Evolutionary conservation across 176 grass and related monocot species (phyloP), one percentile per base, ranked within the genome.

Genomic region (Triticum turgidum): DNA sequence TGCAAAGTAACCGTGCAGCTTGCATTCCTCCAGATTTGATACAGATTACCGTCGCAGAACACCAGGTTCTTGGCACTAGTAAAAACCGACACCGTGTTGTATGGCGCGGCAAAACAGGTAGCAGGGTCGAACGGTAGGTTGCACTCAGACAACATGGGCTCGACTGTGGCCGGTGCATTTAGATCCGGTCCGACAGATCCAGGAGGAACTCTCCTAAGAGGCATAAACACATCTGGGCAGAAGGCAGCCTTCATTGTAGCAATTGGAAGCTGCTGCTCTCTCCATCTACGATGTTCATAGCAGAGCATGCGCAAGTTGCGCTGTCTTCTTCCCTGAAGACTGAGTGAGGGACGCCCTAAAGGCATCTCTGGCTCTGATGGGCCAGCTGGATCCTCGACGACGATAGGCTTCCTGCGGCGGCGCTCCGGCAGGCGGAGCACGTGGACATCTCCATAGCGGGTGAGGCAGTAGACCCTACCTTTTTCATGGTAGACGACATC

Each of bases 401-500:
- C 34, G 29, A 24, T 51, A 9, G 89, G 85, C 7, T 90, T 90
- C 59, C 89, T 80, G 45, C 85, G 80, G 47, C 76, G 80, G 76
- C 80, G 89, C 85, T 87, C 89, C 7, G 89, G 89, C 11, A 90
- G 89, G 15, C 85, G 80, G 75, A 90, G 80, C 85, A 90, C 45
- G 49, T 84, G 85, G 45, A 90, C 89, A 85, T 90, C 89, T 13
- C 89, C 89, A 12, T 85, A 87, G 75, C 86, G 86, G 12, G 89
- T 87, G 85, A 90, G 89, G 89, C 89, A 90, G 75, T 87, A 90
- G 33, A 90, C 89, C 67, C 87, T 90, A 90, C 89, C 85, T 84
- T 84, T 90, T 38, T 90, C 89, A 29, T 82, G 27, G 81, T 90
- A 90, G 27, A 90, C 85, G 68, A 90, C 89, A 67, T 90, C 89